Conservation (phyloP, 2,329 filamentous ascomycete species). For the Cordyceps militaris region DNA sequence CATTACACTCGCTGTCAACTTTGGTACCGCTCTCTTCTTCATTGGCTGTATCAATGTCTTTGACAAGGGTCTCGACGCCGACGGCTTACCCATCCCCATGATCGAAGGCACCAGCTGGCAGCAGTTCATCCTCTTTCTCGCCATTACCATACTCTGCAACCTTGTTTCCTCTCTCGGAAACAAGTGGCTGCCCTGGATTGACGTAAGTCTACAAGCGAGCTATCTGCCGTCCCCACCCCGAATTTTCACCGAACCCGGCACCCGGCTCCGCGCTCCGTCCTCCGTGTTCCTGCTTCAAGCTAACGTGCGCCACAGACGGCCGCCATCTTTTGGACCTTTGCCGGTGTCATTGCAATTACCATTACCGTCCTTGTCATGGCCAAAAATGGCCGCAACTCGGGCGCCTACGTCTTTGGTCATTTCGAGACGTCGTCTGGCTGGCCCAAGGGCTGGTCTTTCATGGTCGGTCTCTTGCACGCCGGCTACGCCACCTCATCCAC, state of each 20-base stretch:
- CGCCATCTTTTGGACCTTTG: constrained; percentile 69
- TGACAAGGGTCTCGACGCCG: constrained; percentile 36
- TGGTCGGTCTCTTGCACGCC: constrained; percentile 63
- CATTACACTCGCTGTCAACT: constrained; percentile 77
- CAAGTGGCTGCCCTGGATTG: constrained; percentile 57
- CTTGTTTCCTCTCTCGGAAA: constrained; percentile 61
- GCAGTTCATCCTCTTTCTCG: constrained; percentile 64
- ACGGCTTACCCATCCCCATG: constrained; percentile 34
- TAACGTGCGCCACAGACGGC: constrained; percentile 46
- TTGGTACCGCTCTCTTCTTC: constrained; percentile 63
- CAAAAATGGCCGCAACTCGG: constrained; percentile 58
- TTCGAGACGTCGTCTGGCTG: constrained; percentile 65
- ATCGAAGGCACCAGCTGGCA: constrained; percentile 52
- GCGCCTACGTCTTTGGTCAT: constrained; percentile 57
- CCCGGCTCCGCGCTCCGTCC: constrained; percentile 6
- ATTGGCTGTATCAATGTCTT: constrained; percentile 52
- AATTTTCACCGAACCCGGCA: constrained; percentile 3
- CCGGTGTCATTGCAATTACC: constrained; percentile 59
- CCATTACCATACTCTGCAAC: constrained; percentile 57
- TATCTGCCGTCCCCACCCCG: not conserved
- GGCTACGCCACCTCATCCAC: constrained; percentile 70
- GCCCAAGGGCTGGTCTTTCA: constrained; percentile 65
- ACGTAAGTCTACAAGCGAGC: constrained; percentile 45
- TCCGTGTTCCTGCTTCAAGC: not conserved
- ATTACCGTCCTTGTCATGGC: constrained; percentile 58